Percentiles rank a stretch among this genome's conserved stretches.
These are phyloP conservation scores for Clarireedia hainanense DNA, from an alignment of 2,329 filamentous ascomycete genomes.

Conservation along the genomic window DNA sequence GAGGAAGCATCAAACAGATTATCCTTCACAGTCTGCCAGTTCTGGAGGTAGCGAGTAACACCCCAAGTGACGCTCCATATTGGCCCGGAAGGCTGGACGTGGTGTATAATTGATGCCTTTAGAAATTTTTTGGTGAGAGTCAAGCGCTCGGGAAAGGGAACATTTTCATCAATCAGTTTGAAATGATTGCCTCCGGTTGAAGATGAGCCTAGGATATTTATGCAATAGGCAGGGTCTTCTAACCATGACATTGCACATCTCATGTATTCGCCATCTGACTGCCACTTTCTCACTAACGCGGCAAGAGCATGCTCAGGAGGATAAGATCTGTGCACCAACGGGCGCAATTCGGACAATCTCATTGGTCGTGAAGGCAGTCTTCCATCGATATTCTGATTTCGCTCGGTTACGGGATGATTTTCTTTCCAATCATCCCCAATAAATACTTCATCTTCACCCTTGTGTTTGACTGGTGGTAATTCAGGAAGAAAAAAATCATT, in stretches of 20 bases:
- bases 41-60: constrained; percentile 6
- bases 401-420: neutral
- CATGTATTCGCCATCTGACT: constrained; percentile 13
- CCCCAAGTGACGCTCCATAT: constrained; percentile 7
- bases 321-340: neutral
- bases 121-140: constrained; percentile 16
- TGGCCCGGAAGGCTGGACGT: neutral
- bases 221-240: constrained; percentile 8
- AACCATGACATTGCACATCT: constrained; percentile 10
- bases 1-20: constrained; percentile 8
- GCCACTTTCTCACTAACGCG: constrained; percentile 15
- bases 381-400: neutral
- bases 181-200: constrained; percentile 14
- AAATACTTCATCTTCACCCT: no score
- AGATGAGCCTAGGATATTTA: constrained; percentile 4
- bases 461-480: neutral
- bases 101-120: constrained; percentile 7
- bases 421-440: no score
- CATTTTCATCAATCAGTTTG: constrained; percentile 15
- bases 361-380: constrained; percentile 1
- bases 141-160: constrained; percentile 15
- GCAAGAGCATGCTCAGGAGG: constrained; percentile 9
- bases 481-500: neutral
- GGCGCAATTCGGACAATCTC: constrained; percentile 1
- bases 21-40: constrained; percentile 16